Conservation (phyloP, 768 basidiomycete genomes). For the Leccinum boreale region DNA sequence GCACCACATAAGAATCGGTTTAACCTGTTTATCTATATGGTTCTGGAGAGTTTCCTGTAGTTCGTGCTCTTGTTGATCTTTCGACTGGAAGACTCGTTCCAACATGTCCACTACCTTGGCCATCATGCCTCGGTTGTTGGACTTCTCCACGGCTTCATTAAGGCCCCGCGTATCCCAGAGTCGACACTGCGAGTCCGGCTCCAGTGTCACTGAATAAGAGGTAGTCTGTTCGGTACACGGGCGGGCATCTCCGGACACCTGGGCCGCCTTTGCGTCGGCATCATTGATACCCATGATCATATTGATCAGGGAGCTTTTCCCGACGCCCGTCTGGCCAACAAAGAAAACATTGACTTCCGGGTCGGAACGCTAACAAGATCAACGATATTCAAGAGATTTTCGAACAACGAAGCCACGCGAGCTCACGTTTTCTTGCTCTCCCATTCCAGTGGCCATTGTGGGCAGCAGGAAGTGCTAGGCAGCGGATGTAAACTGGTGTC, state of each 20-base stretch:
- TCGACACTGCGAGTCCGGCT: constrained; percentile 1
- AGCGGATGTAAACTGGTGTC: not conserved
- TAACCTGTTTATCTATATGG: constrained; percentile 1
- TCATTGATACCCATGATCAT: constrained; percentile 20
- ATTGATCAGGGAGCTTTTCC: constrained; percentile 25
- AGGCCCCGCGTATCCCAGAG: constrained; percentile 30
- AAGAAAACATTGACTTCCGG: constrained; percentile 17
- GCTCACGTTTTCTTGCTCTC: constrained; percentile 14
- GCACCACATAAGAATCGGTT: constrained; percentile 25
- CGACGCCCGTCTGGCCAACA: constrained; percentile 25
- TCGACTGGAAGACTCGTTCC: constrained; percentile 9
- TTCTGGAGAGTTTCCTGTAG: constrained; percentile 12
- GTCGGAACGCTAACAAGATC: constrained; percentile 3
- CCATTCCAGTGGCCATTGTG: constrained; percentile 9
- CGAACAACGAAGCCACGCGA: not conserved
- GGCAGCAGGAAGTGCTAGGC: not conserved
- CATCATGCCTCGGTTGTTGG: constrained; percentile 2
- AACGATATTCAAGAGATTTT: constrained; percentile 2
- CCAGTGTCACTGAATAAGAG: constrained; percentile 6
- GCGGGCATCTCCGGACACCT: constrained; percentile 16
- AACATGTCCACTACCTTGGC: constrained; percentile 5
- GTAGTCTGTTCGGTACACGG: constrained; percentile 17
- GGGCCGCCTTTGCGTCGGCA: not conserved
- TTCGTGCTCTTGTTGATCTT: constrained; percentile 16
- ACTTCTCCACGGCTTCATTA: constrained; percentile 16